Base-by-base conservation (phyloP, 2,329 filamentous ascomycete genomes). In the Xylaria sp. region DNA sequence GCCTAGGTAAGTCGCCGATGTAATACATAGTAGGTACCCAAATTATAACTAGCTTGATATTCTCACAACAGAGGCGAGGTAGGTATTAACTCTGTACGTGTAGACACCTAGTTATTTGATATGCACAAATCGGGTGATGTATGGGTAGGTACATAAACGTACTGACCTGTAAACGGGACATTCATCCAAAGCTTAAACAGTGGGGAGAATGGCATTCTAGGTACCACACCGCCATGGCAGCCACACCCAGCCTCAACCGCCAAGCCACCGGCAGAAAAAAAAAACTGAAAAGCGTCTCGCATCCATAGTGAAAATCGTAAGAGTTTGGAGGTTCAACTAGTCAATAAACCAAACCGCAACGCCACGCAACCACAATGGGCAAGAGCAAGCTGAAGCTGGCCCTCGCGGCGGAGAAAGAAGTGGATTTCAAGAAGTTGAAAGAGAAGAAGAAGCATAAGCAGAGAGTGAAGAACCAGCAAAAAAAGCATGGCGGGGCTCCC, bases 381-480 rank as follows among this genome's bases (percentile, higher is more conserved):
- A 62, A 56, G 52, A 68, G 65, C 53, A 66, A 66, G 41, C 52
- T 69, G 11, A 67, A 66, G 47, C 53, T 63, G 38, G 66, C 66
- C 44, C 55, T 69, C 9, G 66, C 65, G 49, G 62, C 62, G 40
- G 65, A 69, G 29, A 67, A 69, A 22, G 65, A 63, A 21, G 52
- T 67, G 34, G 66, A 69, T 37, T 56, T 65, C 44, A 67, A 68
- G 51, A 67, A 68, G 57, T 54, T 69, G 18, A 67, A 64, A 19
- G 57, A 67, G 39, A 68, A 69, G 49, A 66, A 65, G 48, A 67
- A 66, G 42, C 54, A 68, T 13, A 68, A 69, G 55, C 56, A 66
- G 20, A 52, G 54, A 47, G 29, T 54, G 11, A 63, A 66, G 54
- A 50, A 57, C 20, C 61, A 65, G 45, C 54, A 54, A 40, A 60